Evolutionary conservation across 192 early-diverging fungal genomes (phyloP), one percentile per base, ranked within the genome.

Genomic region (Diversispora eburnea): DNA sequence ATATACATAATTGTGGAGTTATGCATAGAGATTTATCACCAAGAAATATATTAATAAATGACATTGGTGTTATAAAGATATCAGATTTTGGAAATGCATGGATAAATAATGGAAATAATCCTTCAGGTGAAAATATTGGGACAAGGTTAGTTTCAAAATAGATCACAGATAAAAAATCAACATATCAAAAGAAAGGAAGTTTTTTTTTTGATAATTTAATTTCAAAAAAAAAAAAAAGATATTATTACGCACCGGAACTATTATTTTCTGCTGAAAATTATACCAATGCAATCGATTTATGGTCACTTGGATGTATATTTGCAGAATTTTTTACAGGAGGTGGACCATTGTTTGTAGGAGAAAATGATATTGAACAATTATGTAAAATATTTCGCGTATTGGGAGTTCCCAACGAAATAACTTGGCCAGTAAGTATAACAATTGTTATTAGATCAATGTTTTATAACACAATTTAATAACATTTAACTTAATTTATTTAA

Each of bases 11-110:
- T 3, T 78, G 84, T 72, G 86, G 84, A 8, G 81, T 84, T 58
- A 91, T 92, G 57, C 92, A 93, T 76, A 78, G 91, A 41, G 90
- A 92, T 68, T 65, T 93, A 42, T 91, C 90, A 76, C 87, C 87
- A 19, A 85, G 82, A 61, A 91, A 91, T 63, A 84, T 90, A 39
- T 89, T 89, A 63, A 76, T 90, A 22, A 80, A 80, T 19, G 45
- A 65, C 8, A 55, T 61, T 5, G 70, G 70, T 42, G 13, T 60
- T 22, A 72, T 72, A 15, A 72, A 72, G 42, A 72, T 72, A 25
- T 12, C 46, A n/a, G 70, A 72, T 58, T 61, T 72, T 10, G 70
- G 58, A 20, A 47, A 39, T 47, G 70, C 70, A 48, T 72, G 70
- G 70, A 33, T 48, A 15, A 45, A 61, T 49, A 49, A n/a, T 49